Base-by-base conservation (phyloP, 2,329 filamentous ascomycete species). In the Coniochaeta sp. region DNA sequence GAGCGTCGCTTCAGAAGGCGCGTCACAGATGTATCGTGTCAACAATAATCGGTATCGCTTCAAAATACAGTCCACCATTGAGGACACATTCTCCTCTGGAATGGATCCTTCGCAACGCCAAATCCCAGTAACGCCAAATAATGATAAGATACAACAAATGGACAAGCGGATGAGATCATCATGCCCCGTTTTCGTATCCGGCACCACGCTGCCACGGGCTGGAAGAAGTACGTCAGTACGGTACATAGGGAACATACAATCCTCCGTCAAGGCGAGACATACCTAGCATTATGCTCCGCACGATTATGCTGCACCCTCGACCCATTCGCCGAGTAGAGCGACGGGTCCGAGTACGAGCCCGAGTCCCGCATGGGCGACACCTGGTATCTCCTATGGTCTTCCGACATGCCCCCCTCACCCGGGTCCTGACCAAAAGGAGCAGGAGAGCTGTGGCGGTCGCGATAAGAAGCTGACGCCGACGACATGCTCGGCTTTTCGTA, bases 401-500 rank as follows among this genome's bases (percentile, higher is more conserved):
- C 54, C 17, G 30, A 12, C 28, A 36, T 7, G 28, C 40, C 40
- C 4, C 17, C 40, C 42, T 56, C 30, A 55, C 14, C 30, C 12
- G 28, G n/a, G n/a, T 56, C 30, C 26, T 56, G 34, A 9, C 22
- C 10, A 17, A 34, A 56, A 30, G 28, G 30, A 1, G n/a, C 34
- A 2, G 28, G 34, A 4, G 54, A 56, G 32, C 54, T 56, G n/a
- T 56, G 54, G 9, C 47, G 22, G 26, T 52, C 47, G 22, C 47
- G 47, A 24, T 52, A 52, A 2, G 54, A 56, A 5, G 30, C 54
- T 2, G 54, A 34, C 28, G 54, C 54, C 22, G 54, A 56, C 30
- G 54, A 56, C 54, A 38, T 56, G 54, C 54, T 56, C 3, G 54
- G 30, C 26, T 56, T 56, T 14, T 56, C 54, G 54, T 56, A 56